Base-by-base conservation (phyloP, 768 basidiomycete genomes). In the Russula sp. region DNA sequence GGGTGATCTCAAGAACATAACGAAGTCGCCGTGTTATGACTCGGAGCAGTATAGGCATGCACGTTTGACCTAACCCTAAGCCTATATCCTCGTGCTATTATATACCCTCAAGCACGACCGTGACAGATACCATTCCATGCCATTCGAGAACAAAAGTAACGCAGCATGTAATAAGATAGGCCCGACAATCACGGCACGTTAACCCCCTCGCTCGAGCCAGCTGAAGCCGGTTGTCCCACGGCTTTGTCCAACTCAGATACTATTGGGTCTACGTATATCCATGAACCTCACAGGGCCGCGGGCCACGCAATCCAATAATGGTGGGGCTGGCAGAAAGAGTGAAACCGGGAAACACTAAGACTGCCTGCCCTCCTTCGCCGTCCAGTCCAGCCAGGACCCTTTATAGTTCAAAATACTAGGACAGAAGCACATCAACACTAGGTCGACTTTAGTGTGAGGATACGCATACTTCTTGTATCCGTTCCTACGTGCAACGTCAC, bases 351-450 rank as follows among this genome's bases (percentile, higher is more conserved):
- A 14, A 35, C 34, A 36, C 65, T 61, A 59, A 48, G 61, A 73
- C 73, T 76, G 65, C 68, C 78, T 68, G 77, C 77, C 65, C 76
- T 84, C 70, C 76, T 76, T 73, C 69, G 76, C 75, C 13, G 82
- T 80, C 93, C 93, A 96, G 66, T 95, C 90, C 56, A 91, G 72
- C 90, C 91, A 96, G 20, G 89, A 91, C 9, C 93, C 93, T 66
- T 81, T 82, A 71, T 93, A 96, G 69, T 93, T 94, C 60, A 83
- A 72, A 52, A 67, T 60, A 50, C 66, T 67, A 36, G 16, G n/a
- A 41, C 1, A 42, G 11, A 50, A 3, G 13, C 9, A 22, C 34
- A 38, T 49, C 18, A 58, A 20, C 6, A 34, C 7, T 1, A 14
- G 29, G 16, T 36, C 18, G 13, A 20, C n/a, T 18, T 18, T 7